Base-by-base conservation (phyloP, 345 rosid species). In the Balakata baccata region DNA sequence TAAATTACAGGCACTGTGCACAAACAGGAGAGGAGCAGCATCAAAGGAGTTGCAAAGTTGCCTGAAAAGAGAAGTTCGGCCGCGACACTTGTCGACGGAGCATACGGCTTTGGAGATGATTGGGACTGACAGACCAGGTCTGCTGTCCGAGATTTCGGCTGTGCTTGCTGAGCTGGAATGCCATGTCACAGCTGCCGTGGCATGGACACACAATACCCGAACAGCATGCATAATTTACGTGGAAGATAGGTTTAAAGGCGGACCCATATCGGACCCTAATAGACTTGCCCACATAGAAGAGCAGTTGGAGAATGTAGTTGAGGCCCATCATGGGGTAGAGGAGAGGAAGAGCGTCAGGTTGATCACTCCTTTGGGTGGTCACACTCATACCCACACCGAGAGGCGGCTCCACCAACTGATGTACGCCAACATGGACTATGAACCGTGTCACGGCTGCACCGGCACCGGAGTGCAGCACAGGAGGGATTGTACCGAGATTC, bases 361-460 rank as follows among this genome's bases (percentile, higher is more conserved):
- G 73, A 84, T 80, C 0, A 80, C 82, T 3, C 92, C 89, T 0
- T 74, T 84, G 6, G 72, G 81, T 0, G 88, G 93, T 3, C 82
- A 79, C 80, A 87, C 85, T 4, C 99, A 92, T 79, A 85, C 96
- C 0, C 99, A 92, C 80, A 85, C 96, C 0, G 98, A 92, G 80
- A 75, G 98, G 62, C 81, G 98, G 70, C 97, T 95, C 57, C 99
- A 92, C 77, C 98, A 92, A 79, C 71, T 95, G 66, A 85, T 95
- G 97, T 86, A 80, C 34, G 85, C 84, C 0, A 85, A 87, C 65
- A 54, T 79, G 75, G 99, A 92, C 75, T 86, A 85, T 41, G 86
- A 86, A 78, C 87, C 60, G 23, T 92, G 98, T 68, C 78, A 53
- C 1, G 85, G 86, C 7, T 87, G 96, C 78, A 81, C 83, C 23